A percentile compares a stretch with the other conserved stretches of the same genome.
Evolutionary conservation across 108 stramenopile species (phyloP).

Genomic region (Pseudonitzschia multiseries): DNA sequence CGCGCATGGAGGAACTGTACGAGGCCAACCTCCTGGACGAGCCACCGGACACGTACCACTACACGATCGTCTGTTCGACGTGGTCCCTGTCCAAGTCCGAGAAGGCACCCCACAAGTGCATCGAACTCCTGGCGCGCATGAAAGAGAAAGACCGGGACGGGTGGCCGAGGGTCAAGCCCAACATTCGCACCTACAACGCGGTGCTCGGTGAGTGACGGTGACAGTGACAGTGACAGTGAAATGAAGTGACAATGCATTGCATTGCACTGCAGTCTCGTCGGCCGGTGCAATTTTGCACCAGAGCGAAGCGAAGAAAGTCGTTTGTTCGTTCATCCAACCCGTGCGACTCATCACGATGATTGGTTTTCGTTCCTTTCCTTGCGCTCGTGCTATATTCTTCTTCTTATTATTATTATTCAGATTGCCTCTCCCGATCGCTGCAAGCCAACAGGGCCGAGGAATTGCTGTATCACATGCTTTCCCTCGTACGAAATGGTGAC

Average conservation of each 20-base stretch:
- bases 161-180: conserved; percentile 51
- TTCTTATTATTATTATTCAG: neutral
- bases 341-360: no score
- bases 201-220: conserved; percentile 36
- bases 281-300: no score
- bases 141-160: conserved; percentile 48
- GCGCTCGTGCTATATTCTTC: no score
- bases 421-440: conserved; percentile 48
- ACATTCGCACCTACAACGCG: conserved; percentile 67
- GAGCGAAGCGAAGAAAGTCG: no score
- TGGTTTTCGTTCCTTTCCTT: no score
- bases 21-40: conserved; percentile 48
- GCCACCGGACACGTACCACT: conserved; percentile 41
- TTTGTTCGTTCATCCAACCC: no score
- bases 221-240: no score
- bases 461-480: conserved; percentile 61
- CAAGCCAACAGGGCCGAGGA: conserved; percentile 57
- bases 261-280: no score
- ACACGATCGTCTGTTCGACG: conserved; percentile 60
- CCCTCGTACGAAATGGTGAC: conserved; percentile 53
- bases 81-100: conserved; percentile 56
- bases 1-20: conserved; percentile 62
- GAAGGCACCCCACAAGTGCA: conserved; percentile 47
- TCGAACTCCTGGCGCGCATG: conserved; percentile 64
- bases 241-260: no score